Base-by-base conservation (phyloP, 2,329 filamentous ascomycete genomes). In the Colletotrichum melonis region DNA sequence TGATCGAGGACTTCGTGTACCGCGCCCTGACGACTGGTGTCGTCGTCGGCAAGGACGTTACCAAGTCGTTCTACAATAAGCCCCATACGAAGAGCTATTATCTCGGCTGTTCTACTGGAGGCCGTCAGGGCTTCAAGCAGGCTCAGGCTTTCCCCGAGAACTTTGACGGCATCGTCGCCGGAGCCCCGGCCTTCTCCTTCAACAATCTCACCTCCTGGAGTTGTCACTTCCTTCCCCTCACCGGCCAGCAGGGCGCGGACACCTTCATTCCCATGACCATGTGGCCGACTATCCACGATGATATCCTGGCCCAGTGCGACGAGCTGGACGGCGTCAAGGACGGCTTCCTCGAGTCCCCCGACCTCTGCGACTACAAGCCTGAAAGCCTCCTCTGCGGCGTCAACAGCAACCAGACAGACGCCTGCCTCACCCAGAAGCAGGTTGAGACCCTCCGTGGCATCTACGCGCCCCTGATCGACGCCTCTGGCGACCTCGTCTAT, bases 101-200 rank as follows among this genome's bases (percentile, higher is more conserved):
- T 75, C 78, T 83, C 7, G 88, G 88, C 26, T 90, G 88, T 76
- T 88, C 86, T 1, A 89, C 87, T 2, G 88, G 88, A 22, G 88
- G 88, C 3, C 81, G 88, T 2, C 87, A 90, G 79, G 88, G 88
- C 14, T 78, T 89, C n/a, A 86, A 86, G 66, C 78, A 84, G 19
- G 84, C 85, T 0, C 80, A 80, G 19, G 81, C 82, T 6, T 80
- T 82, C 4, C 78, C 84, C 2, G 79, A 83, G 58, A 83, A 86
- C 75, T 91, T 91, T 67, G 88, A 91, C 75, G 89, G 89, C 24
- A 83, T 88, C 8, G 76, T 91, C 1, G 85, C 88, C 16, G 88
- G 88, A 6, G 79, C 79, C 1, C 78, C 85, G 38, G 87, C 87
- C 0, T 76, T 82, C 83, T 83, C 68, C 6, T 71, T 67, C 1